These are phyloP conservation scores for Rutstroemia sp. DNA, from an alignment of 2,329 filamentous ascomycete species.

Conservation along the genomic window DNA sequence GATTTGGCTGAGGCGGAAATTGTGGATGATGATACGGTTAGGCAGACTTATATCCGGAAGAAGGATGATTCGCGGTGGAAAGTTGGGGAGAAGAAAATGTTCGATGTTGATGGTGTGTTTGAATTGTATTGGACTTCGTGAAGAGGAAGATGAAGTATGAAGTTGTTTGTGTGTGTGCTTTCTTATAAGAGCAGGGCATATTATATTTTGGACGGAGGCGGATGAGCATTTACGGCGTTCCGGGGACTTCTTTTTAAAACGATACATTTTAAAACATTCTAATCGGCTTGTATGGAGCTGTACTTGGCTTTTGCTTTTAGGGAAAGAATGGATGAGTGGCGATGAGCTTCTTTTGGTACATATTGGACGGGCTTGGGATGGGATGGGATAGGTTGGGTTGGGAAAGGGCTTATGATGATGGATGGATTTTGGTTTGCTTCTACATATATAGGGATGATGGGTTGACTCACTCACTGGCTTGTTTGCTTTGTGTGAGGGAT, in stretches of 20 bases:
- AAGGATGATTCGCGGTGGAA: constrained; percentile 46
- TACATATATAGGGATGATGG: no score
- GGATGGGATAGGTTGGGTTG: background rate
- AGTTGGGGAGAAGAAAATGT: constrained; percentile 41
- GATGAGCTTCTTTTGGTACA: background rate
- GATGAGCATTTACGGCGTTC: background rate
- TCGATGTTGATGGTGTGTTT: constrained; percentile 45
- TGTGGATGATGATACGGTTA: constrained; percentile 42
- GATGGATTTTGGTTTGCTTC: background rate
- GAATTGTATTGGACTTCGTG: constrained; percentile 49
- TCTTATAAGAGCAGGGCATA: no score
- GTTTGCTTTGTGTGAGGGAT: no score
- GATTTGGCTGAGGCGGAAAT: constrained; percentile 44
- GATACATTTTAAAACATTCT: background rate
- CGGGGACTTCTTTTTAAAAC: background rate
- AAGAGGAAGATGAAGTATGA: background rate
- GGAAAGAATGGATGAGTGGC: background rate
- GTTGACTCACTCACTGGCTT: no score
- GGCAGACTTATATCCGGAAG: constrained; percentile 47
- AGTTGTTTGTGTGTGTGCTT: background rate
- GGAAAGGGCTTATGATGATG: background rate
- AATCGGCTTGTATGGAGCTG: background rate
- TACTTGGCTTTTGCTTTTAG: background rate
- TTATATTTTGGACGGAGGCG: background rate
- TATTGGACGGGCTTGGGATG: background rate